Evolutionary conservation across 1,139 yeast species (phyloP).

Genomic region (Sugiyamaella castrensis): DNA sequence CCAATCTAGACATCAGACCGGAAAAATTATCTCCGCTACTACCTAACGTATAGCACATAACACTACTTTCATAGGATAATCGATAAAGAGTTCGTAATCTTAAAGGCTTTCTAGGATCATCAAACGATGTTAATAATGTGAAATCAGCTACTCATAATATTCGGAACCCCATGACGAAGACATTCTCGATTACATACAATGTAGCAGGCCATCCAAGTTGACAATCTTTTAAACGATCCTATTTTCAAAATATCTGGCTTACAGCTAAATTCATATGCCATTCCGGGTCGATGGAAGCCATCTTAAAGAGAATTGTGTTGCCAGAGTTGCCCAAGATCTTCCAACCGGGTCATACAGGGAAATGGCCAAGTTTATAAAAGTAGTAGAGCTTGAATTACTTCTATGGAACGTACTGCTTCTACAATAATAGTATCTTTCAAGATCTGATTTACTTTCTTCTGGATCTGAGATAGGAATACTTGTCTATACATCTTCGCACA

Average conservation of each 20-base stretch:
- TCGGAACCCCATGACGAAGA: slow-evolving; percentile 11
- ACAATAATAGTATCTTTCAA: slow-evolving; percentile 1
- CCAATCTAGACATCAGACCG: slow-evolving; percentile 12
- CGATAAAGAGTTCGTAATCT: slow-evolving; percentile 10
- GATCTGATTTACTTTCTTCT: slow-evolving; percentile 1
- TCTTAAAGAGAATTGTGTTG: slow-evolving; percentile 5
- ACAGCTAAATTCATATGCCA: slow-evolving; percentile 5
- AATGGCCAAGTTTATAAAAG: slow-evolving; percentile 14
- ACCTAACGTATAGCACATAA: slow-evolving; percentile 11
- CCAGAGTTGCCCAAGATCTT: slow-evolving; percentile 9
- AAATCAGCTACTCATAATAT: slow-evolving; percentile 8
- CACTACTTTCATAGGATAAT: slow-evolving; percentile 3
- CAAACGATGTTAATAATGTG: slow-evolving; percentile 4
- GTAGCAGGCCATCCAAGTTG: slow-evolving; percentile 18
- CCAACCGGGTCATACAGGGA: slow-evolving; percentile 11
- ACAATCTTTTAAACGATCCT: slow-evolving; percentile 10
- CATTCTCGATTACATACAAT: slow-evolving; percentile 9
- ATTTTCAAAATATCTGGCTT: slow-evolving; percentile 7
- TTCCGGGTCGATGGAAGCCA: slow-evolving; percentile 9
- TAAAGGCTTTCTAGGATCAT: slow-evolving; percentile 6
- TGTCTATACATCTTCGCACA: no score
- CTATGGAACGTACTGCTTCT: slow-evolving; percentile 12
- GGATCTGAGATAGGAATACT: slow-evolving; percentile 5
- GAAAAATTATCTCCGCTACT: slow-evolving; percentile 11
- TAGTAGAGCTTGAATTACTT: slow-evolving; percentile 14